A percentile compares a stretch with the other conserved stretches of the same genome.
Evolutionary conservation across 805 yeast species (phyloP).

Genomic region (Suhomyces sp.): DNA sequence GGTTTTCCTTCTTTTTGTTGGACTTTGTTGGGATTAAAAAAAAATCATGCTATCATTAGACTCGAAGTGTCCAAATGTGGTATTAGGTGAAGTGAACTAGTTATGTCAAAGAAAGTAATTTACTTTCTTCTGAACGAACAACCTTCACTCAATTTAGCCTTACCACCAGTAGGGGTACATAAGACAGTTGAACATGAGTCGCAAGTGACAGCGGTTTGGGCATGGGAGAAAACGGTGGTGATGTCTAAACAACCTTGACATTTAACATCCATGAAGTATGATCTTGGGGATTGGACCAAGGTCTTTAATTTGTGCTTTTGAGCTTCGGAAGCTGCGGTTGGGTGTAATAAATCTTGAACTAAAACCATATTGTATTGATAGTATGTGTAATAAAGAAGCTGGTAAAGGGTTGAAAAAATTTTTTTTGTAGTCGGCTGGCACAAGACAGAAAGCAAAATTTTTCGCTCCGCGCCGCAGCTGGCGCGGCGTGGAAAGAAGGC

Average conservation of each 20-base stretch:
- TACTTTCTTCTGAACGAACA: slow-evolving; percentile 42
- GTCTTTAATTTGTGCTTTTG: slow-evolving; percentile 38
- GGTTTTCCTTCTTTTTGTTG: background rate
- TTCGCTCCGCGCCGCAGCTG: background rate
- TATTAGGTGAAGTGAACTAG: slow-evolving; percentile 1
- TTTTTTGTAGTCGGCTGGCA: slow-evolving; percentile 2
- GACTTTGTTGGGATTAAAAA: background rate
- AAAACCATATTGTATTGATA: slow-evolving; percentile 28
- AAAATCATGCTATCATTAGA: slow-evolving; percentile 2
- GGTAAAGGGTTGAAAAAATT: background rate
- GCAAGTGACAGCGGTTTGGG: slow-evolving; percentile 43
- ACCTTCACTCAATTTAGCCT: slow-evolving; percentile 43
- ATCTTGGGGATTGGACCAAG: slow-evolving; percentile 41
- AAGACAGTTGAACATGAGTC: slow-evolving; percentile 40
- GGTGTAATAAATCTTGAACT: slow-evolving; percentile 45
- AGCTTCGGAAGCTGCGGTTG: slow-evolving; percentile 37
- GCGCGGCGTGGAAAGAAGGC: background rate
- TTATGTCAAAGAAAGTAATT: slow-evolving; percentile 1
- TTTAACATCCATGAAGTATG: slow-evolving; percentile 43
- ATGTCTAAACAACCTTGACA: slow-evolving; percentile 43
- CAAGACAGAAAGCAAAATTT: slow-evolving; percentile 1
- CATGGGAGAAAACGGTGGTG: slow-evolving; percentile 42
- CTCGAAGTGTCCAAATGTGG: background rate
- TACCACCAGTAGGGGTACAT: slow-evolving; percentile 43
- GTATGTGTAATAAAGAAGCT: background rate